These are phyloP conservation scores for Penicillium tannophilum DNA, from an alignment of 495 filamentous ascomycete species.

Conservation along the genomic window DNA sequence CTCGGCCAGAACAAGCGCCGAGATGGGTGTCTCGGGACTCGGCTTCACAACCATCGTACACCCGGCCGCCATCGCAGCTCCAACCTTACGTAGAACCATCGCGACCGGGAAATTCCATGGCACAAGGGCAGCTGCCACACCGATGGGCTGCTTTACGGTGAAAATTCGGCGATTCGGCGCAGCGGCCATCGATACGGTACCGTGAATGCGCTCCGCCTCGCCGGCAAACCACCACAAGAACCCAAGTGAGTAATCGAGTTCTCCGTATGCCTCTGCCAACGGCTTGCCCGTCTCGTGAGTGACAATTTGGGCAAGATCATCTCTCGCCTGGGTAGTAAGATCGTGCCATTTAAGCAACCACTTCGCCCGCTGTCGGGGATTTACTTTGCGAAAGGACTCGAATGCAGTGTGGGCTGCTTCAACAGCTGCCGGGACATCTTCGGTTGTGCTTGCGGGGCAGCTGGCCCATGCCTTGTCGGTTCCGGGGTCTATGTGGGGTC, in stretches of 20 bases:
- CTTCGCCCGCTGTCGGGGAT: constrained; percentile 61
- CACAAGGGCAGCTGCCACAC: constrained; percentile 64
- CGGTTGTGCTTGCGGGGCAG: constrained; percentile 59
- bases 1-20: constrained; percentile 54
- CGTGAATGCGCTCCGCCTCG: constrained; percentile 71
- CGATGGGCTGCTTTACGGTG: constrained; percentile 71
- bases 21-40: constrained; percentile 63
- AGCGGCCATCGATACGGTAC: constrained; percentile 56
- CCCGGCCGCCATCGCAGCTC: constrained; percentile 69
- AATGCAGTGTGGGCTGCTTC: constrained; percentile 62
- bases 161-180: constrained; percentile 64
- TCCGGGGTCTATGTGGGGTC: constrained; percentile 56
- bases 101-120: constrained; percentile 68
- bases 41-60: constrained; percentile 68
- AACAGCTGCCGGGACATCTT: constrained; percentile 64
- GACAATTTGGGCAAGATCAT: constrained; percentile 60
- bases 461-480: constrained; percentile 64
- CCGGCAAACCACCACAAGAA: constrained; percentile 69
- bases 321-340: constrained; percentile 50
- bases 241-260: constrained; percentile 60
- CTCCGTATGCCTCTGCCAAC: constrained; percentile 57
- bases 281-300: constrained; percentile 69
- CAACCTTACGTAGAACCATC: constrained; percentile 70
- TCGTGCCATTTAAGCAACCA: constrained; percentile 62
- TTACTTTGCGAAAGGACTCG: constrained; percentile 59